Percentiles rank a stretch among this genome's conserved stretches.
phyloP scores from a whole-genome alignment of 371 early-diverging fungal genomes.

The Capillidium rhysosporum region DNA sequence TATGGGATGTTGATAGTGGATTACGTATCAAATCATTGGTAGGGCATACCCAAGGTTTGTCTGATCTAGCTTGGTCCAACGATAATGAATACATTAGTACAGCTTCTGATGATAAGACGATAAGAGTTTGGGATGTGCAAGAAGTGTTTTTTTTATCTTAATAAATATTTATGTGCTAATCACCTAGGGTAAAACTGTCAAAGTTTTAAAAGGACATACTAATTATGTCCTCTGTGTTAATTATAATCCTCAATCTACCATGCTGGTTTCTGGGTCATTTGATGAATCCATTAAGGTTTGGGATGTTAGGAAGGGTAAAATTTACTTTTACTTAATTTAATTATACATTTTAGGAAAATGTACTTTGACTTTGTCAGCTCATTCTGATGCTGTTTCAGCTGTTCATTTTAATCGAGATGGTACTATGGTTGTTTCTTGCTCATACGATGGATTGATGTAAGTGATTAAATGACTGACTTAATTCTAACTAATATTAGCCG shows the following conservation, averaged over 20 bases:
- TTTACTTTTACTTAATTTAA: not conserved
- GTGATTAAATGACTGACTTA: slow-evolving; percentile 8
- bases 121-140: slow-evolving; percentile 72
- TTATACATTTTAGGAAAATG: slow-evolving; percentile 36
- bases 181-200: slow-evolving; percentile 41
- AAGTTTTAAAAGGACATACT: slow-evolving; percentile 74
- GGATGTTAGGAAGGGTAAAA: slow-evolving; percentile 75
- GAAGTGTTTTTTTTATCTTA: slow-evolving; percentile 23
- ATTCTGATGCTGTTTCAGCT: slow-evolving; percentile 90
- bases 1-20: slow-evolving; percentile 83
- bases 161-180: not conserved
- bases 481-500: slow-evolving; percentile 28
- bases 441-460: slow-evolving; percentile 88
- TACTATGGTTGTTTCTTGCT: slow-evolving; percentile 83
- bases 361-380: slow-evolving; percentile 76
- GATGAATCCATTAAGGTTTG: slow-evolving; percentile 94
- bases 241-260: slow-evolving; percentile 79
- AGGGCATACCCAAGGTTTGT: slow-evolving; percentile 89
- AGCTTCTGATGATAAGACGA: slow-evolving; percentile 86
- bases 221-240: slow-evolving; percentile 95
- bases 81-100: slow-evolving; percentile 77
- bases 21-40: slow-evolving; percentile 64
- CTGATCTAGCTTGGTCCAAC: slow-evolving; percentile 88
- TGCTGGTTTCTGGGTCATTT: slow-evolving; percentile 94
- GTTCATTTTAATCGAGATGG: slow-evolving; percentile 95